Base-by-base conservation (phyloP, 495 filamentous ascomycete species). In the Talaromyces borbonicus region DNA sequence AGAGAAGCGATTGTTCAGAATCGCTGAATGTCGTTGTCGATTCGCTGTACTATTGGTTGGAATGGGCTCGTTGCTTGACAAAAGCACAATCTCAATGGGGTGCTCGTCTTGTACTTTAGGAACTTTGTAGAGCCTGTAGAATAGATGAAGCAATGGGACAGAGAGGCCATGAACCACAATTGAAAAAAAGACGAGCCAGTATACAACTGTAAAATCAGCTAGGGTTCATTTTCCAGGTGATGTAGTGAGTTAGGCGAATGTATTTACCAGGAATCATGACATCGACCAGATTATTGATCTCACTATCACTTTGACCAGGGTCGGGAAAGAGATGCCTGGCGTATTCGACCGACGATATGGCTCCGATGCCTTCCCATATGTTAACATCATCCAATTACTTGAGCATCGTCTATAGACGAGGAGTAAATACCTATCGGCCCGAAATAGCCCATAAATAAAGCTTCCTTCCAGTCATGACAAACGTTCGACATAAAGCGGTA, bases 131-230 rank as follows among this genome's bases (percentile, higher is more conserved):
- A 50, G 63, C 37, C 49, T 54, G 54, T 77, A 80, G 45, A 76
- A 53, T 5, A 54, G 27, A 48, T 69, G 70, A 18, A 79, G 61
- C 1, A 63, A 52, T 0, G 76, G 77, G 33, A 78, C 75, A 0
- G 75, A 79, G 1, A 80, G 56, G 30, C 75, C 74, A 52, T 81
- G 75, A 0, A 79, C 62, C 16, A 79, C 46, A 35, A 79, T 75
- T 1, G 73, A 78, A 60, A 78, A 73, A 18, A 78, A 58, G 9
- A 78, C 75, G 4, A 80, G 68, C 58, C 69, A 79, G 53, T 78
- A 79, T 4, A 79, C 76, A 5, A 76, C 72, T 60, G 27, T 20
- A n/a, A n/a, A n/a, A n/a, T 50, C 23, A 31, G 9, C 12, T 44
- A 15, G 32, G 37, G 1, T 18, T 15, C 5, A 8, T 25, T 4